Evolutionary conservation across 805 yeast genomes (phyloP), one percentile per base, ranked within the genome.

Genomic region (Naumovozyma dairenensis): DNA sequence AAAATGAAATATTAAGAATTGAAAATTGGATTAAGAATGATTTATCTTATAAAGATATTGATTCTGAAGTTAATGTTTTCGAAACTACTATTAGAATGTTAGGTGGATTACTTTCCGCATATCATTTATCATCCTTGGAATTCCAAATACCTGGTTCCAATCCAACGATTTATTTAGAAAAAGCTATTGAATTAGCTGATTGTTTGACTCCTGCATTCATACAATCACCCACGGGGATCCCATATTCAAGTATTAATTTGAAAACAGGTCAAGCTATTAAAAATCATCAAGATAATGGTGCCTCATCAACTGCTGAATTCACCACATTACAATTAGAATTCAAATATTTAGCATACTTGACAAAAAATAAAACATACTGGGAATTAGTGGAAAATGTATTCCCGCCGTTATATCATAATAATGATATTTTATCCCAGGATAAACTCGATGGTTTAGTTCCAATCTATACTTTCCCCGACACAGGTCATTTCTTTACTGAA

Each of bases 11-110:
- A 21, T 57, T 55, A 24, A 66, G 71, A 19, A 87, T 93, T 5
- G 70, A 74, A 39, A 53, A 71, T 4, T 87, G 95, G 94, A 80
- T 87, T 31, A 66, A 69, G 31, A 61, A 76, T 36, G 84, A 74
- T 32, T 64, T 87, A 43, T 67, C 66, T 34, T 86, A 83, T 52
- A 73, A 76, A 45, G 72, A 82, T 45, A 14, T 24, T 5, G 81
- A 84, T 52, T 72, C 77, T 40, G 71, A 71, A 22, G 92, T 84
- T 27, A 85, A 80, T 51, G 77, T 85, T 5, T 87, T 87, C 58
- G 96, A 86, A 54, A 85, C 96, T n/a, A 84, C 96, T 5, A 86
- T 84, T 43, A 69, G 96, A 53, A 84, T 87, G 93, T 62, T 87
- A 17, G 96, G 96, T 28, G 96, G 96, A 0, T 64, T 87, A n/a